These are phyloP conservation scores for Isatis lusitanica DNA, from an alignment of 441 rosid genomes.

Conservation along the genomic window DNA sequence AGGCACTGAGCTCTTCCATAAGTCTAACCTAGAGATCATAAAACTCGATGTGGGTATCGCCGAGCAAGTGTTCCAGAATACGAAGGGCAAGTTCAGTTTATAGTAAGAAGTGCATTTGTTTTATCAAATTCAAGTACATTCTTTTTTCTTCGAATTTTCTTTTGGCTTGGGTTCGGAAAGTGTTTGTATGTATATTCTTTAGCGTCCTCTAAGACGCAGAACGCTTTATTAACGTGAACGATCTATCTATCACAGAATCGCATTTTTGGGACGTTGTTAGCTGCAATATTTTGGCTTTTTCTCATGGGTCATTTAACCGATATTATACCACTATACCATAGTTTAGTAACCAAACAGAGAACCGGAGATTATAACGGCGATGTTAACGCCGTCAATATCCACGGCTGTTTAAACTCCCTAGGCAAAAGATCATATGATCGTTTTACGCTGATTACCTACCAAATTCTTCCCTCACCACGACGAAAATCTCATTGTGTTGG, in stretches of 20 bases:
- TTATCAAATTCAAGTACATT: not conserved
- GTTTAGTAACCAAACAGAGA: too few species aligned
- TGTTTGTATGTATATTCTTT: slow-evolving; percentile 1
- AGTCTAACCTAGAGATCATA: slow-evolving; percentile 51
- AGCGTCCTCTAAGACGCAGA: not conserved
- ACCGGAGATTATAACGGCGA: not conserved
- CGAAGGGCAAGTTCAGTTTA: slow-evolving; percentile 50
- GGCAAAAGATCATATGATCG: slow-evolving; percentile 19
- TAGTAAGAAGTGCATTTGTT: slow-evolving; percentile 3
- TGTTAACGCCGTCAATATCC: slow-evolving; percentile 17
- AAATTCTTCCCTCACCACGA: not conserved
- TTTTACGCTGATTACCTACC: not conserved
- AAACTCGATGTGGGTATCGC: slow-evolving; percentile 58
- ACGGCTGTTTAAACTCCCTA: slow-evolving; percentile 27
- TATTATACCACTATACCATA: not conserved
- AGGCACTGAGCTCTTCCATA: slow-evolving; percentile 43
- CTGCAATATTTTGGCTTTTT: not conserved
- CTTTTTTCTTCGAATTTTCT: not conserved
- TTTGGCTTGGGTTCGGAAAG: not conserved
- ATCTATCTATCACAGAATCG: not conserved
- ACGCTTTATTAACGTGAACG: not conserved
- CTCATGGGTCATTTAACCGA: not conserved
- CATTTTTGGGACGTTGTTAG: not conserved
- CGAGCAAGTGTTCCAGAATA: slow-evolving; percentile 63
- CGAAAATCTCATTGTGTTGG: not conserved